These are phyloP conservation scores for Iris pallida DNA, from an alignment of 116 monocot species.

Conservation along the genomic window DNA sequence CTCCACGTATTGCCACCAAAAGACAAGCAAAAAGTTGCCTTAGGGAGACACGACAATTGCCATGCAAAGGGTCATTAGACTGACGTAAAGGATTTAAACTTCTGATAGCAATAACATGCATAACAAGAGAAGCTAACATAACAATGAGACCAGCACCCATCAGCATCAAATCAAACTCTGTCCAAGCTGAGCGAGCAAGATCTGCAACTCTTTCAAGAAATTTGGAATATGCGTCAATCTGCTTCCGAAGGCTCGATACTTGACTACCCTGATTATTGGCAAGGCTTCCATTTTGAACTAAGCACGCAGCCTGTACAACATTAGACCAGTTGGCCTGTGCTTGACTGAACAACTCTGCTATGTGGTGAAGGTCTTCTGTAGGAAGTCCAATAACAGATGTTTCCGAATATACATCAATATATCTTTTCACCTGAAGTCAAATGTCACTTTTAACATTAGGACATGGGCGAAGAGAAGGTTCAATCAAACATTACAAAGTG, in stretches of 20 bases:
- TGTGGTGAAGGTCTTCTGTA: constrained; percentile 49
- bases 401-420: constrained; percentile 83
- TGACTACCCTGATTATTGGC: constrained; percentile 10
- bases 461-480: neutral
- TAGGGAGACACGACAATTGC: constrained; percentile 11
- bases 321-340: constrained; percentile 55
- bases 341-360: constrained; percentile 44
- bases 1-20: constrained; percentile 63
- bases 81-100: constrained; percentile 18
- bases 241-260: constrained; percentile 26
- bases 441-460: constrained; percentile 3
- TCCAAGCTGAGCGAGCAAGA: constrained; percentile 93
- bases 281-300: constrained; percentile 15
- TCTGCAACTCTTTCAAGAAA: constrained; percentile 81
- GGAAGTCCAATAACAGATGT: constrained; percentile 90
- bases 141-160: constrained; percentile 70
- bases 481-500: neutral
- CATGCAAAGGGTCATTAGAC: constrained; percentile 2
- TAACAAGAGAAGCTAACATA: constrained; percentile 52
- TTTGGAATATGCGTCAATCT: constrained; percentile 66
- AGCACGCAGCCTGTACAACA: constrained; percentile 17
- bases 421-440: constrained; percentile 74
- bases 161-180: constrained; percentile 80
- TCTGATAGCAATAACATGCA: constrained; percentile 44
- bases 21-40: constrained; percentile 21